Base-by-base conservation (phyloP, 306 rosid genomes). In the Glycine soja region DNA sequence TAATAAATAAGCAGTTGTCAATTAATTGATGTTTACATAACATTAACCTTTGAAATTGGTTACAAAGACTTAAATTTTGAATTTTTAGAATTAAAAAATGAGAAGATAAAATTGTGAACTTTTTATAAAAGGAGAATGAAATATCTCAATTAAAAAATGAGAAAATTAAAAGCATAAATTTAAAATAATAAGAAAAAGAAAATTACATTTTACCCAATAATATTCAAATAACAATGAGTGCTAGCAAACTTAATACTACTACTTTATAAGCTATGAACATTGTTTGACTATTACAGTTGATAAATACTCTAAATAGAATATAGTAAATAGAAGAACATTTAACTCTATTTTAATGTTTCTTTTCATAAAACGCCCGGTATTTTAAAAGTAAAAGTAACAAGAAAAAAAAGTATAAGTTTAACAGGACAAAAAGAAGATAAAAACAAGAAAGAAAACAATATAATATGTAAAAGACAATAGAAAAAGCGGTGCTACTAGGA, bases 391-490 rank as follows among this genome's bases (percentile, higher is more conserved):
- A 61, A 65, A 38, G 18, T 64, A 13, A 36, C 40, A 19, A 3
- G n/a, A 13, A 34, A 63, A 36, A 36, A 3, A 24, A 24, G 3
- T 14, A 8, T 32, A 62, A 32, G 32, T 62, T 32, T 62, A 34
- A 64, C 16, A 34, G 6, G 47, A 36, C 5, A 34, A 8, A 42
- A 64, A 2, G 13, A 1, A n/a, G 7, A 65, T 24, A 10, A 40
- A 67, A 67, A 8, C 6, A 70, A 18, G 8, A 56, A 3, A 34
- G 7, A 40, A 40, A 4, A 0, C 3, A 34, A 15, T 6, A 72
- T 47, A 32, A 76, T 10, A 18, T 40, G 68, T 13, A 70, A 59
- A 80, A 36, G 78, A 80, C 83, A 50, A 72, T 52, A 8, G 54
- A 61, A 74, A 16, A 6, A 62, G 47, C 79, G 66, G 84, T 72